These are phyloP conservation scores for Thielaviopsis punctulata DNA, from an alignment of 2,329 filamentous ascomycete species.

Conservation along the genomic window DNA sequence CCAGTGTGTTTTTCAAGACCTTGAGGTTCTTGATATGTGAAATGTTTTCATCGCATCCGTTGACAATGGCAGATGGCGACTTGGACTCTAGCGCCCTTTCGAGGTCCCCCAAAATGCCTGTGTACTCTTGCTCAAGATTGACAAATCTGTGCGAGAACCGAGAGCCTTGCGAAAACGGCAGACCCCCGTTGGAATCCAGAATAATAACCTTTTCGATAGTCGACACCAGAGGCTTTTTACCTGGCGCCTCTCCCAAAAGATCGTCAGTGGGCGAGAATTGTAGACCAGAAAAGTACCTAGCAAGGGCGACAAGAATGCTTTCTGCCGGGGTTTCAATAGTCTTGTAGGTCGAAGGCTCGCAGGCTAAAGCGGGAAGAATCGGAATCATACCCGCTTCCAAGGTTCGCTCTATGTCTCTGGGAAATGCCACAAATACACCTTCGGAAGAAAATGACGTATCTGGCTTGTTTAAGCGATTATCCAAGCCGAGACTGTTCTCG, in stretches of 20 bases:
- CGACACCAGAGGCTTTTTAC: conserved; percentile 28
- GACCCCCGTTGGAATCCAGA: conserved; percentile 71
- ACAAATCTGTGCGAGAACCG: conserved; percentile 43
- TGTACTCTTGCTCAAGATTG: conserved; percentile 83
- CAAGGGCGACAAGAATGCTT: conserved; percentile 60
- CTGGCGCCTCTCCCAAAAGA: not conserved
- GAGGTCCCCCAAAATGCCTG: conserved; percentile 37
- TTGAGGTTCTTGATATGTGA: conserved; percentile 53
- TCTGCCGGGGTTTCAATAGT: conserved; percentile 22
- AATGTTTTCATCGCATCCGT: conserved; percentile 15
- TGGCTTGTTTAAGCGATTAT: not conserved
- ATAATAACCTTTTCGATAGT: conserved; percentile 72
- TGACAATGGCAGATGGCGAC: not conserved
- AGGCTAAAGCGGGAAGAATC: conserved; percentile 8
- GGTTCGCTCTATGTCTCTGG: conserved; percentile 5
- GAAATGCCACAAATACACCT: conserved; percentile 6
- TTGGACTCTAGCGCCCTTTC: conserved; percentile 15
- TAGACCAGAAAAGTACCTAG: conserved; percentile 56
- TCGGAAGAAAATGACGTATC: not conserved
- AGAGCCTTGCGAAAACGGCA: conserved; percentile 41
- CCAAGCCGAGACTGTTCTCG: conserved; percentile 24
- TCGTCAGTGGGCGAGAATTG: conserved; percentile 22
- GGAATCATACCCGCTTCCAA: conserved; percentile 3
- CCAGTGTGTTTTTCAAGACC: conserved; percentile 51
- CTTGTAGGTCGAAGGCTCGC: conserved; percentile 5